A percentile compares a stretch with the other conserved stretches of the same genome.
phyloP scores from a whole-genome alignment of 2,329 filamentous ascomycete genomes.

The Ophiocordyceps camponoti-saundersi region DNA sequence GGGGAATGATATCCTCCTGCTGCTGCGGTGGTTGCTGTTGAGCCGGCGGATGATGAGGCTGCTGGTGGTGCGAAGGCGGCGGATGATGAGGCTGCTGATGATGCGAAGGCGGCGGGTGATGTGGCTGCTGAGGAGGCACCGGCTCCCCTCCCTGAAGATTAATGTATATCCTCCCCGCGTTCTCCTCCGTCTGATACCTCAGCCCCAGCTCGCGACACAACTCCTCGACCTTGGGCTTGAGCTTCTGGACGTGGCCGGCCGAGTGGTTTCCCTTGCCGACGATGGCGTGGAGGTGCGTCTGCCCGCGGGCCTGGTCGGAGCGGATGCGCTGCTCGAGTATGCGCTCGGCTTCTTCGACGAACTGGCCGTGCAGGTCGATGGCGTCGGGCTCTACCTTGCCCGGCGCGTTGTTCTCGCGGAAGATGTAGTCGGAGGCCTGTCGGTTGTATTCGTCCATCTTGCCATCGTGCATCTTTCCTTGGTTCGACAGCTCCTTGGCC shows the following conservation, averaged over 20 bases:
- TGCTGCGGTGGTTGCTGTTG: conserved; percentile 23
- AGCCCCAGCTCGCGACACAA: conserved; percentile 72
- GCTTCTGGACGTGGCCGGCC: conserved; percentile 66
- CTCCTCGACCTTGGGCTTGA: conserved; percentile 87
- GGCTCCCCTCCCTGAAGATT: conserved; percentile 62
- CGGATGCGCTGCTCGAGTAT: conserved; percentile 76
- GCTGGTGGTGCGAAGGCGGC: conserved; percentile 10
- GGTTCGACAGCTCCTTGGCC: conserved; percentile 71
- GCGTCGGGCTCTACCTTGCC: conserved; percentile 63
- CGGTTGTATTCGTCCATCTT: conserved; percentile 80
- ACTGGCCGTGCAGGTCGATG: conserved; percentile 89
- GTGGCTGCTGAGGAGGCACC: conserved; percentile 24
- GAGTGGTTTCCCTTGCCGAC: conserved; percentile 93
- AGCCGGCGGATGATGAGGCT: conserved; percentile 20
- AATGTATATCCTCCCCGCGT: conserved; percentile 77
- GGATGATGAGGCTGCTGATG: conserved; percentile 8
- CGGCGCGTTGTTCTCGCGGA: conserved; percentile 78
- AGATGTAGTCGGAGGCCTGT: conserved; percentile 86
- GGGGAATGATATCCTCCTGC: conserved; percentile 37
- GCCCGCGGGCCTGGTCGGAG: conserved; percentile 54
- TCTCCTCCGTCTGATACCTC: conserved; percentile 71
- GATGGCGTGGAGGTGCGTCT: conserved; percentile 81
- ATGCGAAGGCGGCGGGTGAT: conserved; percentile 5
- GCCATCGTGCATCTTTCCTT: conserved; percentile 70
- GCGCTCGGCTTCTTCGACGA: conserved; percentile 84